phyloP scores from a whole-genome alignment of 2,329 filamentous ascomycete genomes.

The Pezicula rhizophila region DNA sequence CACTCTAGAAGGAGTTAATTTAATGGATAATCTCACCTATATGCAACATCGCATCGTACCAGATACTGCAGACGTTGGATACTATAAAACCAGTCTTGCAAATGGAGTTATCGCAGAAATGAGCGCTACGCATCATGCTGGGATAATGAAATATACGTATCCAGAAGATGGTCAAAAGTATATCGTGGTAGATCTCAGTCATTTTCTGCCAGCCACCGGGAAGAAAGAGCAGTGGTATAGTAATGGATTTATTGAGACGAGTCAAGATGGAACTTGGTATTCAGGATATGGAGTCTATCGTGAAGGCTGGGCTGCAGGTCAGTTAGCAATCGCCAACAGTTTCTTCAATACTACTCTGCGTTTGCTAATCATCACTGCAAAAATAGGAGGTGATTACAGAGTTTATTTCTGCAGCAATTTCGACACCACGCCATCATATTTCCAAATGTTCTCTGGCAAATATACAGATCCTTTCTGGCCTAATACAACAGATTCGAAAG shows the following conservation, averaged over 20 bases:
- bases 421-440: conserved; percentile 33
- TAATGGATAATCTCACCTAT: conserved; percentile 42
- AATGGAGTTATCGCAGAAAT: conserved; percentile 45
- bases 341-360: conserved; percentile 27
- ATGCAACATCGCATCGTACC: conserved; percentile 35
- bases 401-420: conserved; percentile 59
- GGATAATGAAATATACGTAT: conserved; percentile 47
- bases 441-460: conserved; percentile 35
- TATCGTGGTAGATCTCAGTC: conserved; percentile 41
- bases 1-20: conserved; percentile 33
- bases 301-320: conserved; percentile 38
- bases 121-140: conserved; percentile 41
- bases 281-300: conserved; percentile 41
- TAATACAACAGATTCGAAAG: conserved; percentile 24
- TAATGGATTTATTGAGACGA: conserved; percentile 32
- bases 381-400: conserved; percentile 49
- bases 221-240: conserved; percentile 36
- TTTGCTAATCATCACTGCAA: conserved; percentile 53
- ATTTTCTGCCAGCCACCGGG: conserved; percentile 36
- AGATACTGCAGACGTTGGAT: conserved; percentile 44
- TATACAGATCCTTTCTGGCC: conserved; percentile 39
- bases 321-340: not conserved
- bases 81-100: conserved; percentile 43
- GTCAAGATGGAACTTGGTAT: conserved; percentile 33
- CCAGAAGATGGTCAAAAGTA: conserved; percentile 26